Percentiles rank a stretch among this genome's conserved stretches.
Conservation (phyloP, 352 stramenopile genomes). For the Elongisporangium anandrum region DNA sequence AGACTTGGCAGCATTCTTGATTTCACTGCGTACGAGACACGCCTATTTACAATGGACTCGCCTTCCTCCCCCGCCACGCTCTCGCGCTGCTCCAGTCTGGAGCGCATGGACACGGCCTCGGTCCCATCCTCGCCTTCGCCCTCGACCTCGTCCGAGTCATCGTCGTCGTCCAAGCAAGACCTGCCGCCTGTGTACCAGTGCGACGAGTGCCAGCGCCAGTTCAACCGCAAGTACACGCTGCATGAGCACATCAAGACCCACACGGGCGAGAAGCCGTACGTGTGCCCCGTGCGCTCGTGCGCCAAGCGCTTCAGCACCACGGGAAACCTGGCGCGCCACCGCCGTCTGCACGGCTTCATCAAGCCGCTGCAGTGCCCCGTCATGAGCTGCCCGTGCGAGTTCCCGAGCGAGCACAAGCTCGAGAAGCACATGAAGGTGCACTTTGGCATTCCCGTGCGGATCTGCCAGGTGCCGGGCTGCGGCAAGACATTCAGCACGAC, state of each 20-base stretch:
- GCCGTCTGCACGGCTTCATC: slow-evolving; percentile 32
- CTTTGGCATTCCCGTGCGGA: slow-evolving; percentile 20
- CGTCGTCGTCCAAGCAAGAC: neutral
- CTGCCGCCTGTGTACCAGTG: slow-evolving; percentile 18
- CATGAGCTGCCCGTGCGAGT: slow-evolving; percentile 22
- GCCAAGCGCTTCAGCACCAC: slow-evolving; percentile 48
- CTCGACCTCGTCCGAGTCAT: neutral
- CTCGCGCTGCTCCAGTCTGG: no score
- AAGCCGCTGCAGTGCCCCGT: slow-evolving; percentile 19
- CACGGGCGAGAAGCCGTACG: slow-evolving; percentile 42
- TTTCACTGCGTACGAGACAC: neutral
- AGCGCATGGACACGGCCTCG: neutral
- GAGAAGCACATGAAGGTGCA: slow-evolving; percentile 52
- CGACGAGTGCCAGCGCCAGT: slow-evolving; percentile 23
- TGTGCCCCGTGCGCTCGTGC: slow-evolving; percentile 30
- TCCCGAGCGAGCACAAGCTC: slow-evolving; percentile 39
- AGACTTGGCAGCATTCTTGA: neutral
- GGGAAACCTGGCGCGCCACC: slow-evolving; percentile 40
- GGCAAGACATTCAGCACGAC: slow-evolving; percentile 63
- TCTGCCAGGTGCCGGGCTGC: slow-evolving; percentile 36
- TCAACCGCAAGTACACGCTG: slow-evolving; percentile 33
- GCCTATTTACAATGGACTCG: neutral
- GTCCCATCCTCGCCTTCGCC: neutral
- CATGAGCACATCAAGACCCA: slow-evolving; percentile 43
- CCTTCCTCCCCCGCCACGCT: no score